Base-by-base conservation (phyloP, 1,139 yeast genomes). In the Pichia norvegensis region DNA sequence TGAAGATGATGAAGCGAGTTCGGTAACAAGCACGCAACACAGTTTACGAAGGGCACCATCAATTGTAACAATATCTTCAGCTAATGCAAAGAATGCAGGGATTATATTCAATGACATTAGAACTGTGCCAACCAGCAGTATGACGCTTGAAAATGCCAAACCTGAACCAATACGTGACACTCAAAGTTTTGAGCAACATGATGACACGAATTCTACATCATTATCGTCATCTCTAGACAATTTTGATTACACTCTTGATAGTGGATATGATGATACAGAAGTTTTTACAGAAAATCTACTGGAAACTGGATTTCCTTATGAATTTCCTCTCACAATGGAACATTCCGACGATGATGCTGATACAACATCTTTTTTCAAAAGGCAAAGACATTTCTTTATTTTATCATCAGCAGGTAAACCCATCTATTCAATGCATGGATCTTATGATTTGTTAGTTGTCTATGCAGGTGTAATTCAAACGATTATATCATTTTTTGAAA, bases 351-450 rank as follows among this genome's bases (percentile, higher is more conserved):
- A 54, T 21, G 41, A 50, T 25, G 39, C 52, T 6, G 62, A 63
- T 43, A 49, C 58, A n/a, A 56, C 55, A 1, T 45, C 49, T 43
- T 79, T 78, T 57, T 73, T 67, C 47, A 52, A 55, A 38, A 74
- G 69, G 40, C 64, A 72, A 44, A 85, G 84, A 61, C 94, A 85
- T 46, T 87, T 85, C 56, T 79, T 88, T 53, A 78, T 92, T 7
- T 69, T 92, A n/a, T 87, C 96, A 0, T 68, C 81, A 2, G 95
- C 97, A 0, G 98, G 98, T 0, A 92, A 92, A 62, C 97, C 96
- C 1, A 85, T 92, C 8, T 92, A 83, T 63, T 78, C 95, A 1
- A 70, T 84, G 70, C 74, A 81, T 59, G 96, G 95, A 3, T 67
- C 79, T 0, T 95, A 87, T 50, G 81, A 78, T 42, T 66, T 80